Conservation (phyloP, 257 asterid species). For the Jacaranda copaia region DNA sequence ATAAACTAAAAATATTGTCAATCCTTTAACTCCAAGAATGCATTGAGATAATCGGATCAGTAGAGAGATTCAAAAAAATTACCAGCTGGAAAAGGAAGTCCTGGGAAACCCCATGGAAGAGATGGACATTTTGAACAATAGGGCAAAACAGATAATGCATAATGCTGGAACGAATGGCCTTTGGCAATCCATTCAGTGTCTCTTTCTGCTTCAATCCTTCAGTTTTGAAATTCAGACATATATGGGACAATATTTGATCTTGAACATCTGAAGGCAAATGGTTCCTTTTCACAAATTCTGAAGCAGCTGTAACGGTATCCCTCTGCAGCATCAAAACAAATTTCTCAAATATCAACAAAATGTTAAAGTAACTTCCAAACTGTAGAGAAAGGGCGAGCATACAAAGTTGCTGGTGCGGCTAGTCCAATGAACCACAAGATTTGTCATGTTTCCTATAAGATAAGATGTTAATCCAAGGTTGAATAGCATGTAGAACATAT, state of each 20-base stretch:
- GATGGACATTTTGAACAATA: slow-evolving; percentile 47
- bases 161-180: slow-evolving; percentile 74
- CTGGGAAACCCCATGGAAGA: slow-evolving; percentile 69
- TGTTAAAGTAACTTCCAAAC: too few relatives aligned
- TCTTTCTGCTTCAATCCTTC: slow-evolving; percentile 72
- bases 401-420: slow-evolving; percentile 62
- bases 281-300: slow-evolving; percentile 72
- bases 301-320: slow-evolving; percentile 67
- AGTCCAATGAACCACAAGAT: slow-evolving; percentile 66
- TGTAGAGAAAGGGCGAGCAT: slow-evolving; percentile 29
- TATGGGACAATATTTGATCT: slow-evolving; percentile 72
- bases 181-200: slow-evolving; percentile 66
- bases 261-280: slow-evolving; percentile 61
- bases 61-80: slow-evolving; percentile 2
- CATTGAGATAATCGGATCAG: too few relatives aligned
- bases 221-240: slow-evolving; percentile 80
- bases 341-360: background rate
- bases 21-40: background rate
- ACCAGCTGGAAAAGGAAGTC: slow-evolving; percentile 79
- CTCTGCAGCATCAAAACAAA: slow-evolving; percentile 52
- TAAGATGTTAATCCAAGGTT: slow-evolving; percentile 71
- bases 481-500: slow-evolving; percentile 64
- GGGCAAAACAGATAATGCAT: slow-evolving; percentile 64
- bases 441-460: slow-evolving; percentile 73
- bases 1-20: background rate